Evolutionary conservation across 2,329 filamentous ascomycete genomes (phyloP).

Genomic region (Nannizziopsis arthrosporioides): DNA sequence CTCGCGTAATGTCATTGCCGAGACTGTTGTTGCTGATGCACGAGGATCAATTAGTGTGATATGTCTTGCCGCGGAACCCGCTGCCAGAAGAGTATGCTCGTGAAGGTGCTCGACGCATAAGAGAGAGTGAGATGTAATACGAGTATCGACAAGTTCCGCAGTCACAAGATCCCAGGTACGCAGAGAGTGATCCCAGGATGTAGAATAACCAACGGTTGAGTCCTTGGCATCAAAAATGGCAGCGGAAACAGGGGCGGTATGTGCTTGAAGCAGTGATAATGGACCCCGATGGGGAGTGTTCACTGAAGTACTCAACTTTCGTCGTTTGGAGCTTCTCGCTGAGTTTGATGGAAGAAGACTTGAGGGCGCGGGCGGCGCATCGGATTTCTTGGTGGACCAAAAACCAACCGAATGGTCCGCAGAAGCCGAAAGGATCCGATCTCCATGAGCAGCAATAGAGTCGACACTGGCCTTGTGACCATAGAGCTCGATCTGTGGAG

Average conservation of each 20-base stretch:
- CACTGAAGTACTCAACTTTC: constrained; percentile 55
- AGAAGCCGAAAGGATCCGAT: constrained; percentile 73
- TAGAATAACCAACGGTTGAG: constrained; percentile 78
- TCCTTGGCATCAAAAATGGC: constrained; percentile 78
- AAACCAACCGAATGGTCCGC: constrained; percentile 74
- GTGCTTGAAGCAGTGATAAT: constrained; percentile 58
- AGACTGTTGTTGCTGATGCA: constrained; percentile 60
- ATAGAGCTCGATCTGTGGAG: constrained; percentile 68
- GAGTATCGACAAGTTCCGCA: constrained; percentile 61
- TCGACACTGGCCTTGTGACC: constrained; percentile 68
- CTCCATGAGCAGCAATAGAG: constrained; percentile 60
- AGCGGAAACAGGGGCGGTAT: constrained; percentile 64
- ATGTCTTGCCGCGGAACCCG: constrained; percentile 73
- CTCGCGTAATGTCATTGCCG: constrained; percentile 81
- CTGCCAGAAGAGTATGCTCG: constrained; percentile 51
- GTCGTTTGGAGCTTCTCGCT: constrained; percentile 56
- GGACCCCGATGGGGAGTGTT: constrained; percentile 61
- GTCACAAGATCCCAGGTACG: constrained; percentile 87
- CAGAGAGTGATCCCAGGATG: constrained; percentile 81
- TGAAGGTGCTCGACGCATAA: constrained; percentile 66
- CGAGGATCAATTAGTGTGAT: constrained; percentile 90
- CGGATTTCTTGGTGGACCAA: constrained; percentile 71
- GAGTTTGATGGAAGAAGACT: constrained; percentile 56
- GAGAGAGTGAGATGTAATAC: constrained; percentile 73
- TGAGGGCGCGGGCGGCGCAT: constrained; percentile 61